Conservation (phyloP, 495 filamentous ascomycete species). For the Hypoxylon perforatum region DNA sequence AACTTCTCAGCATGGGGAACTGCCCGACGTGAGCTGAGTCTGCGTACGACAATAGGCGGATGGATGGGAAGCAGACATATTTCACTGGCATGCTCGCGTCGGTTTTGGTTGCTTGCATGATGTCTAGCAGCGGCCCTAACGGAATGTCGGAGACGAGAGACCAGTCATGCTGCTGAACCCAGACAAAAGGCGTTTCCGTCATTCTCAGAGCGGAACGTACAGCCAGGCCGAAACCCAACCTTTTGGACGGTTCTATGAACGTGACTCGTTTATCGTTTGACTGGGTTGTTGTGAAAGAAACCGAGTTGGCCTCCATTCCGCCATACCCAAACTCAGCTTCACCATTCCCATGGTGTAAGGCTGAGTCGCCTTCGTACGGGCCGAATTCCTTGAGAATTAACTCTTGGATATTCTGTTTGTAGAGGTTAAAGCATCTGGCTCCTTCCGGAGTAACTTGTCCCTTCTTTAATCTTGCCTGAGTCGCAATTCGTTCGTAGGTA, state of each 20-base stretch:
- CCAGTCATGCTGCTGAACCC: constrained; percentile 65
- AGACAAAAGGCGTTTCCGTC: constrained; percentile 56
- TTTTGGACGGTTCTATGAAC: constrained; percentile 55
- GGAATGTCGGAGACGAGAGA: constrained; percentile 53
- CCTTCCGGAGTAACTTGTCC: constrained; percentile 55
- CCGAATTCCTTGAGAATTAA: constrained; percentile 49
- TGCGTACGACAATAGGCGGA: constrained; percentile 57
- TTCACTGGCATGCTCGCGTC: constrained; percentile 43
- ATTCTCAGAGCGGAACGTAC: constrained; percentile 56
- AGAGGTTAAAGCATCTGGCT: constrained; percentile 48
- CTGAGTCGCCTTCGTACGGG: not conserved
- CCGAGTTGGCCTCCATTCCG: constrained; percentile 43
- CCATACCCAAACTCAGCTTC: constrained; percentile 56
- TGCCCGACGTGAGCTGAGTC: constrained; percentile 52
- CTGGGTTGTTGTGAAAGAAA: constrained; percentile 47
- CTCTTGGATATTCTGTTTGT: constrained; percentile 55
- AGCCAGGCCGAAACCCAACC: constrained; percentile 59
- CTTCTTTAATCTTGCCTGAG: constrained; percentile 54
- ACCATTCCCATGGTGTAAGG: constrained; percentile 27
- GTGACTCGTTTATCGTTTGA: constrained; percentile 49
- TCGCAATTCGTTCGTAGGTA: constrained; percentile 55
- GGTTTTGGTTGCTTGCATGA: constrained; percentile 50
- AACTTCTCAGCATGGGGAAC: constrained; percentile 47
- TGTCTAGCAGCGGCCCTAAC: constrained; percentile 47
- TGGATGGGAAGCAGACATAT: constrained; percentile 56